phyloP scores from a whole-genome alignment of 2,329 filamentous ascomycete genomes.

The Aspergillus novofumigatus region DNA sequence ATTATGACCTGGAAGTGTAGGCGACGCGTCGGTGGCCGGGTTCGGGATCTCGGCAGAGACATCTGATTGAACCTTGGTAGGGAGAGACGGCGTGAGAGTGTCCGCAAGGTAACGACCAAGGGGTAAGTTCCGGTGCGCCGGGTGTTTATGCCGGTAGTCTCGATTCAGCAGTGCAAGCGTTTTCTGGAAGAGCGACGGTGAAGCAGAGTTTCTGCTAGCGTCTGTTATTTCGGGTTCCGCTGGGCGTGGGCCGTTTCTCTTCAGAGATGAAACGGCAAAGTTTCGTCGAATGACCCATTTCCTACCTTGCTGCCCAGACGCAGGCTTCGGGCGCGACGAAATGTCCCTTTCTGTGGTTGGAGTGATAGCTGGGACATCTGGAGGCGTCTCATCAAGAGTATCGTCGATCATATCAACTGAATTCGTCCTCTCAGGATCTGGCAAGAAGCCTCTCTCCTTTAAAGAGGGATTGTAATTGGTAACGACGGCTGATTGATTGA shows the following conservation, averaged over 20 bases:
- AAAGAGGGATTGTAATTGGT: neutral
- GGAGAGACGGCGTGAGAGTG: constrained; percentile 5
- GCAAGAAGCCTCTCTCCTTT: constrained; percentile 2
- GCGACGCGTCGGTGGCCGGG: constrained; percentile 7
- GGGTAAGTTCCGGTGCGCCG: constrained; percentile 23
- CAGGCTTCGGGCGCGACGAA: neutral
- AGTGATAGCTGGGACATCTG: neutral
- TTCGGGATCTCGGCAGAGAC: neutral
- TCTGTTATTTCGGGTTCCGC: constrained; percentile 29
- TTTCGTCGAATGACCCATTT: constrained; percentile 34
- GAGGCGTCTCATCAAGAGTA: constrained; percentile 1
- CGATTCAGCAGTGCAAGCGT: constrained; percentile 31
- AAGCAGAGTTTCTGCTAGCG: constrained; percentile 8
- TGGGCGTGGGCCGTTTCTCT: constrained; percentile 31
- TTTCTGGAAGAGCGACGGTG: constrained; percentile 25
- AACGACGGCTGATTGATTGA: constrained; percentile 10
- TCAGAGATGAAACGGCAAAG: constrained; percentile 34
- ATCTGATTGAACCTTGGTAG: neutral
- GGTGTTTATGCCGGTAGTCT: constrained; percentile 21
- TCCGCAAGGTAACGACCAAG: constrained; percentile 35
- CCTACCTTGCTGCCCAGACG: constrained; percentile 17
- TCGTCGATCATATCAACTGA: constrained; percentile 2
- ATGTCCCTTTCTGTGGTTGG: constrained; percentile 1
- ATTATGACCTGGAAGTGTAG: constrained; percentile 2
- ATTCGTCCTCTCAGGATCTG: neutral